These are phyloP conservation scores for Leccinum rimulosum DNA, from an alignment of 768 basidiomycete genomes.

Conservation along the genomic window DNA sequence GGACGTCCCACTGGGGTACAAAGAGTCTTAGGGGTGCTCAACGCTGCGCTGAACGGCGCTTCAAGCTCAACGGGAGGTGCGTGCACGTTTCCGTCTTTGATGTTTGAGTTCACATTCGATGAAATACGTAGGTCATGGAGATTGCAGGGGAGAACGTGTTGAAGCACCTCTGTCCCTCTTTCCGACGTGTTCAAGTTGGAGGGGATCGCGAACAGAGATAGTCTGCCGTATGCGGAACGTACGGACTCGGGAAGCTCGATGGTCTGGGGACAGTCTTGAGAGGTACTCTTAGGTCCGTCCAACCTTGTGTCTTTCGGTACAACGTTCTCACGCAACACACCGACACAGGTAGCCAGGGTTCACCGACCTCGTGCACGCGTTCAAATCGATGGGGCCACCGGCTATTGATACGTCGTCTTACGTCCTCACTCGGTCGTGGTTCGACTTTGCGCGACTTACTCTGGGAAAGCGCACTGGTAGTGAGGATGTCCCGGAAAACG, in stretches of 20 bases:
- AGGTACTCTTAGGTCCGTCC: conserved; percentile 73
- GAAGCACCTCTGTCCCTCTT: conserved; percentile 54
- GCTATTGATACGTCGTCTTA: conserved; percentile 29
- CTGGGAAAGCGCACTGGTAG: conserved; percentile 19
- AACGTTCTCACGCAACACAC: neutral
- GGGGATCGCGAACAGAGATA: conserved; percentile 85
- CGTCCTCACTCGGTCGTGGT: conserved; percentile 28
- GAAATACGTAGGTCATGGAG: conserved; percentile 37
- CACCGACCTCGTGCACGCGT: conserved; percentile 65
- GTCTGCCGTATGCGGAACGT: conserved; percentile 68
- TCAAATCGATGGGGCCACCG: conserved; percentile 69
- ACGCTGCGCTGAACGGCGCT: conserved; percentile 70
- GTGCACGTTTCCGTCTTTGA: conserved; percentile 6
- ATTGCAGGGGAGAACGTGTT: conserved; percentile 57
- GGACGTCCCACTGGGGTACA: conserved; percentile 77
- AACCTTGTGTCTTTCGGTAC: neutral
- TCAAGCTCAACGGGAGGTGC: conserved; percentile 57
- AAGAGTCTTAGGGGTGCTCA: conserved; percentile 88
- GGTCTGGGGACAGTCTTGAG: conserved; percentile 32
- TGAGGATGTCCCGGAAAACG: conserved; percentile 3
- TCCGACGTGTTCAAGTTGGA: conserved; percentile 65
- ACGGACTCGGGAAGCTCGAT: conserved; percentile 47
- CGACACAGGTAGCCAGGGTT: conserved; percentile 78
- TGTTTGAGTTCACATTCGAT: neutral
- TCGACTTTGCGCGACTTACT: conserved; percentile 37